Conservation (phyloP, 139 green algal species). For the Chlamydomonas schloesseri region DNA sequence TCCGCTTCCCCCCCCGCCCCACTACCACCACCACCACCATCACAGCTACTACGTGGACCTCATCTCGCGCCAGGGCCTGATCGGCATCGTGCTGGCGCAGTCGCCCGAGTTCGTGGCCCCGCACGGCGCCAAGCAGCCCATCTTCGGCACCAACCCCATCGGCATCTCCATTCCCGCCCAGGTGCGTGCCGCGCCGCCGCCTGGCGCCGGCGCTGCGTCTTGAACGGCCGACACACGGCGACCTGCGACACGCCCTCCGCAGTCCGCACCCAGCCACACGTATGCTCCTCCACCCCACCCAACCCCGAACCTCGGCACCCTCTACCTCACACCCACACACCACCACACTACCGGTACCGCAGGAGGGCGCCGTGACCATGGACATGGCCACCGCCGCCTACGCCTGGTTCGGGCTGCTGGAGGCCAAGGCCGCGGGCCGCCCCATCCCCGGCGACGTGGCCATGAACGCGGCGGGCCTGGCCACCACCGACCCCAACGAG, state of each 20-base stretch:
- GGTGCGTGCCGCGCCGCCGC: not conserved
- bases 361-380: conserved; percentile 41
- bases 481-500: conserved; percentile 77
- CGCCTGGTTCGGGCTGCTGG: conserved; percentile 81
- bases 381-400: conserved; percentile 86
- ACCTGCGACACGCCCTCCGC: no score
- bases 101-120: conserved; percentile 87
- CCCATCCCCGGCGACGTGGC: conserved; percentile 75
- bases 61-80: conserved; percentile 71
- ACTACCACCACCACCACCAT: no score
- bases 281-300: no score
- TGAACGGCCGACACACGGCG: no score
- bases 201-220: no score
- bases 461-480: conserved; percentile 64
- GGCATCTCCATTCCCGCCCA: conserved; percentile 68
- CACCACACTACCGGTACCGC: not conserved
- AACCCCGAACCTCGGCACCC: no score
- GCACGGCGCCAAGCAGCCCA: conserved; percentile 73
- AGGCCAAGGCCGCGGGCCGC: conserved; percentile 76
- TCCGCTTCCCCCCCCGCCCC: not conserved
- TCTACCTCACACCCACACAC: no score
- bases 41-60: conserved; percentile 75
- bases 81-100: conserved; percentile 81
- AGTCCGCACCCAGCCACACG: no score
- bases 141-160: conserved; percentile 90